A percentile compares a stretch with the other conserved stretches of the same genome.
Evolutionary conservation across 2,329 filamentous ascomycete species (phyloP).

Genomic region (Alternaria ventricosa): DNA sequence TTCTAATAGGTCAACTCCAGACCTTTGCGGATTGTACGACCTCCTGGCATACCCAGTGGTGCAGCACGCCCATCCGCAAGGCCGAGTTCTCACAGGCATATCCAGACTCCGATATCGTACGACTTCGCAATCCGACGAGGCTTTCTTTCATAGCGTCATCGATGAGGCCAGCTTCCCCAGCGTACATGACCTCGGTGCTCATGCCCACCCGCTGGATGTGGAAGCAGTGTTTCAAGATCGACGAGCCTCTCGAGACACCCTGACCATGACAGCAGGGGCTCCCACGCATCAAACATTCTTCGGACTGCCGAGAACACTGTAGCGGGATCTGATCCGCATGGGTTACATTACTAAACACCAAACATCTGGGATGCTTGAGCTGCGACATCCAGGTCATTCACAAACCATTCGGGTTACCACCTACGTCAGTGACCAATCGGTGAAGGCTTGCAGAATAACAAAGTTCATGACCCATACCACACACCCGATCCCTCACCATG

Average conservation of each 20-base stretch:
- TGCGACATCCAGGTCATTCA: constrained; percentile 18
- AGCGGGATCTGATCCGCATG: constrained; percentile 15
- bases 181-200: not conserved
- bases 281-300: constrained; percentile 6
- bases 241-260: not conserved
- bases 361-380: constrained; percentile 28
- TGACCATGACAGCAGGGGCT: constrained; percentile 8
- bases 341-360: constrained; percentile 20
- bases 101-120: not conserved
- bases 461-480: constrained; percentile 16
- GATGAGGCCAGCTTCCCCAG: not conserved
- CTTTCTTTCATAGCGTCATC: not conserved
- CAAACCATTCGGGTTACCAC: constrained; percentile 13
- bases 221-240: constrained; percentile 2
- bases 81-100: not conserved
- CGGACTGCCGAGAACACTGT: constrained; percentile 1
- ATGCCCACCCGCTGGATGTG: not conserved
- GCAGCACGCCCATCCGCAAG: not conserved
- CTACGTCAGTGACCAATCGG: constrained; percentile 14
- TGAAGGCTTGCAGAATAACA: constrained; percentile 7
- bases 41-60: not conserved
- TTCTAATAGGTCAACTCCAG: not conserved
- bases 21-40: not conserved
- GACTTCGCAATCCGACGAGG: not conserved
- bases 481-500: constrained; percentile 9